Evolutionary conservation across 306 rosid species (phyloP).

Genomic region (Trifolium subterraneum): DNA sequence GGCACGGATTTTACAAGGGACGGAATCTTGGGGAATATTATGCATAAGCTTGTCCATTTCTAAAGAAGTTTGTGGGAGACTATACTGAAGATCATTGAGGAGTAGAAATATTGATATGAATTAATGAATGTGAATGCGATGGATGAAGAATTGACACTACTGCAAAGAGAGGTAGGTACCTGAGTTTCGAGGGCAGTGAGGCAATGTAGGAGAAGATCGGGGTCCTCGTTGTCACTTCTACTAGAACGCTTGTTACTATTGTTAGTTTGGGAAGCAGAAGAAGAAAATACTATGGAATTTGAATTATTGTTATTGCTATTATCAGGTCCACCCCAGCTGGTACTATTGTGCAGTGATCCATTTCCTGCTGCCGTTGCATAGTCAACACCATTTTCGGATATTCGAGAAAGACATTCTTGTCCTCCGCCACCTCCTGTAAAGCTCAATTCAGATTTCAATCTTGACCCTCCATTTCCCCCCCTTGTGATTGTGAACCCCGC

Average conservation of each 20-base stretch:
- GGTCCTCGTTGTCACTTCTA: conserved; percentile 51
- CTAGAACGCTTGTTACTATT: conserved; percentile 56
- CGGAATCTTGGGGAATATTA: conserved; percentile 89
- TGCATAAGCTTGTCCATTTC: conserved; percentile 87
- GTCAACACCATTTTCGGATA: conserved; percentile 45
- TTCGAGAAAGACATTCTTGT: conserved; percentile 74
- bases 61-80: conserved; percentile 81
- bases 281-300: conserved; percentile 71
- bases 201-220: conserved; percentile 62
- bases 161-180: conserved; percentile 41
- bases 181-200: conserved; percentile 71
- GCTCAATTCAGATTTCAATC: conserved; percentile 81
- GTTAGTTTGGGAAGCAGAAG: conserved; percentile 10
- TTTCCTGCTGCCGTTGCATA: not conserved
- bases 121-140: not conserved
- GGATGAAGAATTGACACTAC: not conserved
- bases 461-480: conserved; percentile 56
- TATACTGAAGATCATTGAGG: conserved; percentile 55
- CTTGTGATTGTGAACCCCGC: conserved; percentile 79
- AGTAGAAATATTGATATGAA: not conserved
- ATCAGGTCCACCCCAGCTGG: not conserved
- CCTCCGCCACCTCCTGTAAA: conserved; percentile 49
- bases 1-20: conserved; percentile 96
- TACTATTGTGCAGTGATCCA: not conserved
- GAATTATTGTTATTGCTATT: conserved; percentile 31